Percentiles rank a stretch among this genome's conserved stretches.
phyloP scores from a whole-genome alignment of 345 rosid genomes.

The Aquilaria sinensis region DNA sequence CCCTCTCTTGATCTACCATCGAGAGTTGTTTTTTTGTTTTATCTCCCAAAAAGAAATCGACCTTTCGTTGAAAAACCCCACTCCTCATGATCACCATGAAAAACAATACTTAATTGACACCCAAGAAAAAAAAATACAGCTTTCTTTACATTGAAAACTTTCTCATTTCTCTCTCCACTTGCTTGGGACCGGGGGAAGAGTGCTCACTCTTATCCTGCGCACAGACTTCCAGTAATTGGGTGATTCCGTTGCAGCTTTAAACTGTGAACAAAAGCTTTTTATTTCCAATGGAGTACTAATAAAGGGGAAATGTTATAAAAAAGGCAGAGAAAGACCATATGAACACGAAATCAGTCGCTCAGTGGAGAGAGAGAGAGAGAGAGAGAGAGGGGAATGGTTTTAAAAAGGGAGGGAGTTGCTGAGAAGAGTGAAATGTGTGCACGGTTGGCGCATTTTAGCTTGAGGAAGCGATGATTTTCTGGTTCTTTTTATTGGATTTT shows the following conservation, averaged over 20 bases:
- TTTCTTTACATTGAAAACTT: background rate
- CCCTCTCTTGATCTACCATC: constrained; percentile 6
- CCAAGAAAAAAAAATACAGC: background rate
- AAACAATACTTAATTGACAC: background rate
- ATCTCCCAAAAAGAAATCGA: constrained; percentile 36
- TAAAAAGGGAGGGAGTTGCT: constrained; percentile 20
- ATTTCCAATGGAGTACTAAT: background rate
- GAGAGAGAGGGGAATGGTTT: background rate
- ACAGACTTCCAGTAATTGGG: constrained; percentile 51
- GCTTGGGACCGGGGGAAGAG: constrained; percentile 49
- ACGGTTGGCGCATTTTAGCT: constrained; percentile 48
- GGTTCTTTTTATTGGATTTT: constrained; percentile 1
- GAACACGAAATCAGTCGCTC: constrained; percentile 44
- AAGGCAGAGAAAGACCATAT: constrained; percentile 29
- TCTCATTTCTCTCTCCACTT: constrained; percentile 12
- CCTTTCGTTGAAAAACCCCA: constrained; percentile 40
- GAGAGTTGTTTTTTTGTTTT: constrained; percentile 13
- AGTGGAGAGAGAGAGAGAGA: background rate
- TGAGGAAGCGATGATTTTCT: constrained; percentile 30
- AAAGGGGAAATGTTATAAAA: constrained; percentile 2
- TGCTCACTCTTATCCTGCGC: constrained; percentile 64
- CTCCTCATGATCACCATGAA: constrained; percentile 18
- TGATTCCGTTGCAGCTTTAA: constrained; percentile 85
- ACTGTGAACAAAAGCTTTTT: constrained; percentile 21
- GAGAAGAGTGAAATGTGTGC: constrained; percentile 1